Base-by-base conservation (phyloP, 306 rosid species). In the Cicer chorassanicum region DNA sequence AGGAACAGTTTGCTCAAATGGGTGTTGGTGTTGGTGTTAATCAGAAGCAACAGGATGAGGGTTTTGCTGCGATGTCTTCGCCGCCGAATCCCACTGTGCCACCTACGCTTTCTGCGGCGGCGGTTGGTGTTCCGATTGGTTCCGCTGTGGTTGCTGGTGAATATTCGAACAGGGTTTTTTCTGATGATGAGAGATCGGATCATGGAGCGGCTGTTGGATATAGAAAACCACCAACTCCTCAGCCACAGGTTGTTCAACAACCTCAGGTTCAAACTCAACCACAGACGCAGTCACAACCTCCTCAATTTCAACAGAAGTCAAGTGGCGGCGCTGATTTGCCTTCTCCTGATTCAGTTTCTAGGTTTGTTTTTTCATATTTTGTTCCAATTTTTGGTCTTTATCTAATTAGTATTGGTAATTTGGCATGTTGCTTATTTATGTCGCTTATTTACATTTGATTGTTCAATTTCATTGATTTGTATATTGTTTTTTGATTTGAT, bases 121-220 rank as follows among this genome's bases (percentile, higher is more conserved):
- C 83, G 0, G 50, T 56, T 2, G 78, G 85, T 9, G 77, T 83
- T 41, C 88, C 92, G 6, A 55, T 87, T 16, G 74, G 75, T 11
- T 29, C 87, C 7, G 57, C 85, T 3, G 75, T 36, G 6, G 83
- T 70, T 13, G 15, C 78, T 0, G 88, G 84, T 9, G 97, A 93
- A 14, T 89, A 89, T 68, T 70, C 68, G 48, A 89, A 78, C 49
- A 86, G 97, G 65, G 89, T 82, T 2, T 63, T 86, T 50, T 88
- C 97, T 9, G 96, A 94, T 64, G 98, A 94, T 12, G 97, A 94
- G 83, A 87, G 98, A 87, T 94, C 98, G 18, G 97, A 94, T 79
- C 94, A 93, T 3, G 92, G 93, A 1, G 88, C 75, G 11, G 86
- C 85, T 6, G 76, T 76, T 41, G 91, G 83, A 5, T 84, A 88